Evolutionary conservation across 192 early-diverging fungal genomes (phyloP).

Genomic region (Umbelopsis sp.): DNA sequence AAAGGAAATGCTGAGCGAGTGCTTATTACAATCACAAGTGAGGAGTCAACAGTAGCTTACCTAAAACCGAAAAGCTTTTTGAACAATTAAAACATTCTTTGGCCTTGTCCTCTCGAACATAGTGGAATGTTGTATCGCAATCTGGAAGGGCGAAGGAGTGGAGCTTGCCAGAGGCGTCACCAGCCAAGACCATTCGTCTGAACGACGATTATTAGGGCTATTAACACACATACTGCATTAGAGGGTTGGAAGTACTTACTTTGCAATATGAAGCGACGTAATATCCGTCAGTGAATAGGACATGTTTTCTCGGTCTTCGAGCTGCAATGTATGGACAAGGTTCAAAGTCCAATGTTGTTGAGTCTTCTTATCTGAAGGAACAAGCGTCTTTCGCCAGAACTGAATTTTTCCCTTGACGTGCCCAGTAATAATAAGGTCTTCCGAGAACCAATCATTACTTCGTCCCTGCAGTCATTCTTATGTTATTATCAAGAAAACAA

Average conservation of each 20-base stretch:
- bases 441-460: constrained; percentile 47
- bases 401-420: constrained; percentile 56
- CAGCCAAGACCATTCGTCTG: constrained; percentile 48
- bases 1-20: not conserved
- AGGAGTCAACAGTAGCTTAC: constrained; percentile 5
- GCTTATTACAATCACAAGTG: not conserved
- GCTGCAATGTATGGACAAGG: constrained; percentile 40
- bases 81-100: constrained; percentile 56
- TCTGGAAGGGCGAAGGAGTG: constrained; percentile 55
- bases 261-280: constrained; percentile 42
- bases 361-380: constrained; percentile 20
- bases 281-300: constrained; percentile 38
- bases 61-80: constrained; percentile 53
- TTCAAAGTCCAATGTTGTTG: constrained; percentile 38
- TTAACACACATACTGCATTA: no score
- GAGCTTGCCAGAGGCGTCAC: constrained; percentile 52
- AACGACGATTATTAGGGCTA: no score
- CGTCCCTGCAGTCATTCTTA: constrained; percentile 23
- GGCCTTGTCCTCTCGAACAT: constrained; percentile 45
- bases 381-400: constrained; percentile 32
- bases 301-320: constrained; percentile 36
- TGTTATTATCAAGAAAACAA: not conserved
- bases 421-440: constrained; percentile 59
- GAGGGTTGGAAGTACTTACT: constrained; percentile 23
- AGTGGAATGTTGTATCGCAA: constrained; percentile 47